Percentiles rank a stretch among this genome's conserved stretches.
Evolutionary conservation across 768 basidiomycete genomes (phyloP).

Genomic region (Hygrocybe coccinea): DNA sequence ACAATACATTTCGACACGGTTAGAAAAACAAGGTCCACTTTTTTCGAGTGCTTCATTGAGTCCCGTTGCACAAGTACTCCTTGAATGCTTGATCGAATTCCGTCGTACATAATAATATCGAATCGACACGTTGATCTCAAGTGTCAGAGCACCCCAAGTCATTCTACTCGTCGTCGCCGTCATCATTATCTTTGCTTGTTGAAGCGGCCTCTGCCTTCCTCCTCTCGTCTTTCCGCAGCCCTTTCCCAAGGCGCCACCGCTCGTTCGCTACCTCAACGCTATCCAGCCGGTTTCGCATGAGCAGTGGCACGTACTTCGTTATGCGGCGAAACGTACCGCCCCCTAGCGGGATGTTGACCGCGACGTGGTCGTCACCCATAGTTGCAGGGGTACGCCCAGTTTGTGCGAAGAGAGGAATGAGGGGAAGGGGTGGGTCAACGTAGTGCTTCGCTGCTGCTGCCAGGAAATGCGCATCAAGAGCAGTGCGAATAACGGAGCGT

Average conservation of each 20-base stretch:
- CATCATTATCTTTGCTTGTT: no score
- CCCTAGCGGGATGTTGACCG: constrained; percentile 58
- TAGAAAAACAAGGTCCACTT: no score
- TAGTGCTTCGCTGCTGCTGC: constrained; percentile 52
- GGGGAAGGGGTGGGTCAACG: constrained; percentile 32
- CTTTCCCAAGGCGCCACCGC: constrained; percentile 70
- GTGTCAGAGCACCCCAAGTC: no score
- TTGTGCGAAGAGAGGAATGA: constrained; percentile 28
- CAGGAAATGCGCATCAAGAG: constrained; percentile 63
- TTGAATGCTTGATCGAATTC: no score
- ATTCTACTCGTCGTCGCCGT: not conserved
- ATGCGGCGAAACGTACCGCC: constrained; percentile 62
- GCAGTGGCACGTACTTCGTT: constrained; percentile 60
- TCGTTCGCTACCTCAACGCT: constrained; percentile 70
- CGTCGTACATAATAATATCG: no score
- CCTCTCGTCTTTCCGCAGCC: constrained; percentile 32
- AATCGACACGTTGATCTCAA: no score
- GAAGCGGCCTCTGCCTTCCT: constrained; percentile 2
- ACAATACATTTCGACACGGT: no score
- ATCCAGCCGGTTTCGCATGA: constrained; percentile 64
- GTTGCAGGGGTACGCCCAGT: constrained; percentile 4
- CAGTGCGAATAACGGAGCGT: constrained; percentile 59
- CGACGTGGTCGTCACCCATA: not conserved
- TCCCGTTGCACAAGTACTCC: no score
- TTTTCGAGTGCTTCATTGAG: no score